Evolutionary conservation across 495 filamentous ascomycete species (phyloP).

Genomic region (Tuber melanosporum): DNA sequence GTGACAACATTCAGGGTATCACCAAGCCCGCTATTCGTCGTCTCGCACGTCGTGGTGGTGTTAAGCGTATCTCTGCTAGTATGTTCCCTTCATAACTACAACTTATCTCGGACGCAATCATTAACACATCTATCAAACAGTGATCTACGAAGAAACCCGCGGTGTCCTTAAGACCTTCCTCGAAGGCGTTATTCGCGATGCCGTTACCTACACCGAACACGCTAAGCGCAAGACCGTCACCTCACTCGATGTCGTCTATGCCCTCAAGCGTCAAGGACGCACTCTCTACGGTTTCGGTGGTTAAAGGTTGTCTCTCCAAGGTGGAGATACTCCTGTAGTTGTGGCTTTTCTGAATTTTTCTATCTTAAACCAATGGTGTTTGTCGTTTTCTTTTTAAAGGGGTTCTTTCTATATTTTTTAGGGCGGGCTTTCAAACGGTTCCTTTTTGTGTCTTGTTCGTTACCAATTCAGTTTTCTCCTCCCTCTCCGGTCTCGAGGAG

Average conservation of each 20-base stretch:
- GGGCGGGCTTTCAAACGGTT: slow-evolving; percentile 5
- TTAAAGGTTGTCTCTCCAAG: slow-evolving; percentile 48
- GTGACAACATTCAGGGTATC: slow-evolving; percentile 99
- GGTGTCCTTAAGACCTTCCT: slow-evolving; percentile 99
- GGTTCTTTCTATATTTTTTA: slow-evolving; percentile 4
- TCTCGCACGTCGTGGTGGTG: slow-evolving; percentile 99
- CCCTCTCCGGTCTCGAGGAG: background rate
- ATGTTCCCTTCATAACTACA: slow-evolving; percentile 44
- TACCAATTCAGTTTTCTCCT: background rate
- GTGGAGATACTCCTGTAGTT: background rate
- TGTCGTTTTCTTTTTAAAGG: background rate
- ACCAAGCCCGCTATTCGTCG: slow-evolving; percentile 99
- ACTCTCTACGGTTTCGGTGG: slow-evolving; percentile 98
- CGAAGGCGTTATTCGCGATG: slow-evolving; percentile 98
- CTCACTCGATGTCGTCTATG: slow-evolving; percentile 90
- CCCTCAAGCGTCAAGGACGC: slow-evolving; percentile 89
- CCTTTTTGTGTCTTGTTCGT: slow-evolving; percentile 1
- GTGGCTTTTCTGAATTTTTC: background rate
- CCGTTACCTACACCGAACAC: slow-evolving; percentile 97
- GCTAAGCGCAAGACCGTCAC: slow-evolving; percentile 98
- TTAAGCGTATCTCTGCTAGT: slow-evolving; percentile 99
- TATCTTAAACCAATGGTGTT: slow-evolving; percentile 5
- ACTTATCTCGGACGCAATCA: slow-evolving; percentile 1
- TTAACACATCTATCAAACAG: slow-evolving; percentile 27
- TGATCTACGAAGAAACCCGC: slow-evolving; percentile 99